These are phyloP conservation scores for Alternaria longipes DNA, from an alignment of 2,329 filamentous ascomycete species.

Conservation along the genomic window DNA sequence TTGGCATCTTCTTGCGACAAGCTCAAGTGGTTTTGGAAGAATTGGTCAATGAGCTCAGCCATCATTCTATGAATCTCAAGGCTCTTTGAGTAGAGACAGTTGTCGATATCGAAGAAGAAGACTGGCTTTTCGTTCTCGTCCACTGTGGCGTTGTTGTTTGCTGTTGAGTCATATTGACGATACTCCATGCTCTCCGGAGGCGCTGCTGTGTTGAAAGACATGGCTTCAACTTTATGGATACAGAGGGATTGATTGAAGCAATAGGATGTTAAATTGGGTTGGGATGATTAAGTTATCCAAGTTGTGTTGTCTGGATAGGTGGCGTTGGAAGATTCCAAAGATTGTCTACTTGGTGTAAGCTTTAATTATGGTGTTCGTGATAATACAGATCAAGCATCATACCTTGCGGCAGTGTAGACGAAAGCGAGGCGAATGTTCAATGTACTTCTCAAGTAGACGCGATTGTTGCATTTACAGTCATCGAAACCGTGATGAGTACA, in stretches of 20 bases:
- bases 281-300: neutral
- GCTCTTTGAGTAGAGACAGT: constrained; percentile 92
- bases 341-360: constrained; percentile 1
- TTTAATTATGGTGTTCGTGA: neutral
- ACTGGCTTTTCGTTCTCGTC: constrained; percentile 58
- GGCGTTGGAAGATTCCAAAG: constrained; percentile 5
- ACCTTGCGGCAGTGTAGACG: neutral
- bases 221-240: neutral
- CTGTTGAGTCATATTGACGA: constrained; percentile 13
- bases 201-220: constrained; percentile 18
- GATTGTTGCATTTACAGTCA: constrained; percentile 15
- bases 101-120: constrained; percentile 94
- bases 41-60: constrained; percentile 79
- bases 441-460: neutral
- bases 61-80: constrained; percentile 88
- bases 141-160: constrained; percentile 29
- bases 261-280: neutral
- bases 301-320: neutral
- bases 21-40: constrained; percentile 74
- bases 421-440: neutral
- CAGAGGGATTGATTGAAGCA: neutral
- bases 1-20: constrained; percentile 81
- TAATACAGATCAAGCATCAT: neutral
- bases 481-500: constrained; percentile 20
- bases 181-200: constrained; percentile 16